A percentile compares a stretch with the other conserved stretches of the same genome.
These are phyloP conservation scores for Xylaria sp. DNA, from an alignment of 2,329 filamentous ascomycete genomes.

Conservation along the genomic window DNA sequence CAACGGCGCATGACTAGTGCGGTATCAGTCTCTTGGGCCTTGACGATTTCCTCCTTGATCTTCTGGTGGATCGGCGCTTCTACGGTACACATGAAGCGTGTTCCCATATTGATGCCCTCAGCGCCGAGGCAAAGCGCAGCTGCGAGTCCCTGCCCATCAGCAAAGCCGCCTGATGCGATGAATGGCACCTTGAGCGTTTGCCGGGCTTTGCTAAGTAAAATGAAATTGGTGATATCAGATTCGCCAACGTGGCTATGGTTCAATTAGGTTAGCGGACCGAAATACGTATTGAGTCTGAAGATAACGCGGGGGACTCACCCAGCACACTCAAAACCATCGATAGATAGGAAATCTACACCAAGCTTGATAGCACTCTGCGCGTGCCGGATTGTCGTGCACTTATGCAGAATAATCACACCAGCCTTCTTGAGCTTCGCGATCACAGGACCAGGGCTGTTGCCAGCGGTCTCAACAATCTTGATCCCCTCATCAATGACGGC, in stretches of 20 bases:
- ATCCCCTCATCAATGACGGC: slow-evolving; percentile 94
- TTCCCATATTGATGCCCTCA: slow-evolving; percentile 98
- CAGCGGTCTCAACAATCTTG: slow-evolving; percentile 90
- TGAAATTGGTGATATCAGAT: slow-evolving; percentile 89
- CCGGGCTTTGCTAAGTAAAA: slow-evolving; percentile 83
- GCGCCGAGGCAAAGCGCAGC: slow-evolving; percentile 91
- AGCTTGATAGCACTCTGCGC: slow-evolving; percentile 91
- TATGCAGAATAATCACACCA: slow-evolving; percentile 85
- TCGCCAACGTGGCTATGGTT: slow-evolving; percentile 75
- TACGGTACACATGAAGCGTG: slow-evolving; percentile 94
- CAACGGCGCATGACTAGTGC: slow-evolving; percentile 87
- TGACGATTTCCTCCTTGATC: slow-evolving; percentile 93
- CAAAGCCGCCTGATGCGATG: slow-evolving; percentile 95
- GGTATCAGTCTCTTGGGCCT: slow-evolving; percentile 89
- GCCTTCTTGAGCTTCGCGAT: slow-evolving; percentile 88
- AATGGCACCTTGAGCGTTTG: slow-evolving; percentile 89
- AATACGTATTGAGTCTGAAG: slow-evolving; percentile 17
- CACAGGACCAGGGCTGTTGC: slow-evolving; percentile 87
- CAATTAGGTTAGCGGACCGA: slow-evolving; percentile 26
- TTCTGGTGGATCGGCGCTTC: slow-evolving; percentile 93
- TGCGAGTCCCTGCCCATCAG: slow-evolving; percentile 91
- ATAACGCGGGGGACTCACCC: slow-evolving; percentile 57
- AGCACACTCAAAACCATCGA: slow-evolving; percentile 98
- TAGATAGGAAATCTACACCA: slow-evolving; percentile 94
- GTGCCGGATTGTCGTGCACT: slow-evolving; percentile 96